phyloP scores from a whole-genome alignment of 2,329 filamentous ascomycete species.

The Xylariaceae sp. region DNA sequence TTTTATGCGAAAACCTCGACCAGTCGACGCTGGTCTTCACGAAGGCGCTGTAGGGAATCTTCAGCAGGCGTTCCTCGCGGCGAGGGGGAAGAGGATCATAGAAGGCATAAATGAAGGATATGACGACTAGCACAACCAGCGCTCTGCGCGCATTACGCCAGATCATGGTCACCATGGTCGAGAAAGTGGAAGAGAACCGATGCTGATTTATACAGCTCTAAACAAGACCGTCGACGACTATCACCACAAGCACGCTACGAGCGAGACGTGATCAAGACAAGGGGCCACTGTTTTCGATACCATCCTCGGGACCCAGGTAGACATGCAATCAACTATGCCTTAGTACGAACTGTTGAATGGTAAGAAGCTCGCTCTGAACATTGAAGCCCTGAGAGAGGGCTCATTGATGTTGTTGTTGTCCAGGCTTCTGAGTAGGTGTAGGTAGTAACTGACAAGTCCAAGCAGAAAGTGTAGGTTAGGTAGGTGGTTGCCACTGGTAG shows the following conservation, averaged over 20 bases:
- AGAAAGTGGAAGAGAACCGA: not conserved
- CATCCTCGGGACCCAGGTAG: not conserved
- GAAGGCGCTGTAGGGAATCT: not conserved
- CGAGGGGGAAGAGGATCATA: not conserved
- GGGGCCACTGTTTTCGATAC: not conserved
- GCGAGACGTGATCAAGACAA: not conserved
- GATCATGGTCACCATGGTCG: not conserved
- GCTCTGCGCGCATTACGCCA: not conserved
- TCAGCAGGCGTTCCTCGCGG: not conserved
- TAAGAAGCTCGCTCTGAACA: not conserved
- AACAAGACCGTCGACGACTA: not conserved
- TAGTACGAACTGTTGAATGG: not conserved
- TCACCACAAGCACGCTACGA: not conserved
- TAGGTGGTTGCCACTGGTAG: too few species aligned
- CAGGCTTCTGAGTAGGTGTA: not conserved
- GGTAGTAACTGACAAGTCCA: too few species aligned
- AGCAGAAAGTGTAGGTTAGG: too few species aligned
- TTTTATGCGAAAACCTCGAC: conserved; percentile 7
- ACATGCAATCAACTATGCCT: not conserved
- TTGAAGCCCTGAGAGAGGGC: not conserved
- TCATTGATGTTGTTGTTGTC: not conserved
- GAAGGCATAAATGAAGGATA: not conserved
- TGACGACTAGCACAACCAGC: not conserved
- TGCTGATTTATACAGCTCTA: not conserved
- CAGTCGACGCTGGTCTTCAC: conserved; percentile 17